These are phyloP conservation scores for Rhododendron griersonianum DNA, from an alignment of 148 eudicot genomes.

Conservation along the genomic window DNA sequence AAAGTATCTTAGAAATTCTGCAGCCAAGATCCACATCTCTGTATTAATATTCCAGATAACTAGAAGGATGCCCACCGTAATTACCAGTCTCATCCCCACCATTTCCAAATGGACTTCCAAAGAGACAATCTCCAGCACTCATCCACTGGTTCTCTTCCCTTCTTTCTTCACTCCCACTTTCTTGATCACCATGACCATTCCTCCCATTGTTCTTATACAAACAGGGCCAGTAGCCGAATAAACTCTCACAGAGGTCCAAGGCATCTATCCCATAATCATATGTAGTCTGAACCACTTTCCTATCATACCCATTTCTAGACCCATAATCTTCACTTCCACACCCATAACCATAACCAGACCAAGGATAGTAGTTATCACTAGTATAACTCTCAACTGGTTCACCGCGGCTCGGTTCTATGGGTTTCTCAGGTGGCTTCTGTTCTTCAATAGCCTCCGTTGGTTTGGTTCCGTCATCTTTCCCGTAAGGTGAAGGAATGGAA, in stretches of 20 bases:
- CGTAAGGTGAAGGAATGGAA: conserved; percentile 32
- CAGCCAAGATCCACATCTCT: conserved; percentile 15
- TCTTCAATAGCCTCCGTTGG: conserved; percentile 14
- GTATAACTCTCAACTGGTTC: conserved; percentile 11
- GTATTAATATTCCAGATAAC: conserved; percentile 17
- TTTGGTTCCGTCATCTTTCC: conserved; percentile 8
- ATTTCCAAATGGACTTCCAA: conserved; percentile 48
- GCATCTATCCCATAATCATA: conserved; percentile 58
- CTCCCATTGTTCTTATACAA: conserved; percentile 34
- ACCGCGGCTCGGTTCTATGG: background rate
- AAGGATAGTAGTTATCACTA: conserved; percentile 12
- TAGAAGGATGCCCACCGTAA: conserved; percentile 25
- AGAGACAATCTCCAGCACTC: conserved; percentile 58
- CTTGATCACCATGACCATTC: background rate
- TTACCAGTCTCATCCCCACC: conserved; percentile 32
- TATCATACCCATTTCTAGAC: conserved; percentile 14
- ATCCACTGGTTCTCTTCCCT: conserved; percentile 40
- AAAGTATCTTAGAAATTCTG: background rate
- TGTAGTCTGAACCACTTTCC: conserved; percentile 33
- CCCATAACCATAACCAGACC: conserved; percentile 15
- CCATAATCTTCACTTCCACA: conserved; percentile 6
- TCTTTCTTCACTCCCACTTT: conserved; percentile 5
- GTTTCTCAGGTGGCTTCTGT: background rate
- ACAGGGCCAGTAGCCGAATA: conserved; percentile 89
- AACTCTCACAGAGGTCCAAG: conserved; percentile 60